phyloP scores from a whole-genome alignment of 805 yeast genomes.

The Teunomyces pallodes region DNA sequence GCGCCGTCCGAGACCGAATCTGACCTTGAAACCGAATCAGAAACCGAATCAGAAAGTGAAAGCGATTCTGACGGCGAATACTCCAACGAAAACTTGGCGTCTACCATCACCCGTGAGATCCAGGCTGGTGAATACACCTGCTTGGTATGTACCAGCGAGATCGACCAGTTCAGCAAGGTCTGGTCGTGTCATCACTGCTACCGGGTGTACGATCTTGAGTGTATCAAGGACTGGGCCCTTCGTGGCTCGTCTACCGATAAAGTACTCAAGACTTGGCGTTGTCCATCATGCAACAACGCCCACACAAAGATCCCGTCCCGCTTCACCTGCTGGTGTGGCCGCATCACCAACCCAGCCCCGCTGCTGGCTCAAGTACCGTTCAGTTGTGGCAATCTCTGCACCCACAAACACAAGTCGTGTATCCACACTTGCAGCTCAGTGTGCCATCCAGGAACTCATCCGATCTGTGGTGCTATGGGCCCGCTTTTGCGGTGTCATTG shows the following conservation, averaged over 20 bases:
- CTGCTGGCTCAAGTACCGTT: slow-evolving; percentile 63
- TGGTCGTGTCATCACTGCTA: slow-evolving; percentile 82
- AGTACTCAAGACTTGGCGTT: slow-evolving; percentile 66
- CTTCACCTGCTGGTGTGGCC: slow-evolving; percentile 88
- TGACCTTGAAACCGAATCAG: slow-evolving; percentile 12
- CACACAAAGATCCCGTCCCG: slow-evolving; percentile 49
- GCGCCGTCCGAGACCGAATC: background rate
- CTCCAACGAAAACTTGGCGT: slow-evolving; percentile 30
- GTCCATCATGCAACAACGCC: slow-evolving; percentile 74
- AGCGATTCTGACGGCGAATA: slow-evolving; percentile 11
- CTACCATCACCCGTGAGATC: slow-evolving; percentile 56
- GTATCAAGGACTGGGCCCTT: slow-evolving; percentile 84
- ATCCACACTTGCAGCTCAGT: slow-evolving; percentile 70
- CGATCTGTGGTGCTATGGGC: slow-evolving; percentile 75
- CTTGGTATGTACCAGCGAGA: slow-evolving; percentile 82
- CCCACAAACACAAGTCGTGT: slow-evolving; percentile 52
- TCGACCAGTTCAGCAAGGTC: slow-evolving; percentile 60
- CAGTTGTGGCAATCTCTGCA: slow-evolving; percentile 86
- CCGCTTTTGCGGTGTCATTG: slow-evolving; percentile 71
- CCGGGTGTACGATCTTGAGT: slow-evolving; percentile 81
- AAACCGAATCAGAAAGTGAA: slow-evolving; percentile 4
- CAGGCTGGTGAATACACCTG: slow-evolving; percentile 73
- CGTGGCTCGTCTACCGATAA: slow-evolving; percentile 65
- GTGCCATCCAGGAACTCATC: slow-evolving; percentile 92
- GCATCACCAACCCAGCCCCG: slow-evolving; percentile 58